Conservation (phyloP, 306 rosid genomes). For the Cicer arietinum region DNA sequence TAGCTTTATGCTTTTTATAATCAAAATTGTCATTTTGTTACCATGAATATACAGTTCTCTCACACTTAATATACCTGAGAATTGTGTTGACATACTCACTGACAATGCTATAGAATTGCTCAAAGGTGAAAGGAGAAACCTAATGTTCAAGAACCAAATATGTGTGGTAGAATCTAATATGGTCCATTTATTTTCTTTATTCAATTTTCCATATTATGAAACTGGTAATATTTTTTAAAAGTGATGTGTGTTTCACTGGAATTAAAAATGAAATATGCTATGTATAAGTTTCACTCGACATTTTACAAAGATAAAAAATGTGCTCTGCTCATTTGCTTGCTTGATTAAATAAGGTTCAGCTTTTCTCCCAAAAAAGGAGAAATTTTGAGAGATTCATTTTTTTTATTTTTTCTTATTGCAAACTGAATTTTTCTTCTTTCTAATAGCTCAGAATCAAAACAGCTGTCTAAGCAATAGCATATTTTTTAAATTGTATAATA, state of each 20-base stretch:
- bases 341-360: constrained; percentile 28
- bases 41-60: not conserved
- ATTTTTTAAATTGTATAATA: constrained; percentile 12
- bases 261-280: not conserved
- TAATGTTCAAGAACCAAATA: constrained; percentile 10
- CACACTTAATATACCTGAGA: constrained; percentile 12
- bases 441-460: not conserved
- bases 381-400: constrained; percentile 19
- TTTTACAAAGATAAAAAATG: not conserved
- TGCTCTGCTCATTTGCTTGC: not conserved
- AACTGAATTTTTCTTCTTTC: not conserved
- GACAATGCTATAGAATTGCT: constrained; percentile 8
- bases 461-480: constrained; percentile 6
- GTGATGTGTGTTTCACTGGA: constrained; percentile 1
- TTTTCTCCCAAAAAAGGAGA: constrained; percentile 33
- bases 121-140: not conserved
- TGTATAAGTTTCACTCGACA: not conserved
- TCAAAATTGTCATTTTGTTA: not conserved
- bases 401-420: not conserved
- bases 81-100: not conserved
- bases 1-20: not conserved
- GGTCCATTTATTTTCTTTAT: not conserved
- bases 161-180: not conserved
- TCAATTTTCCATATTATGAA: constrained; percentile 6
- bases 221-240: not conserved